phyloP scores from a whole-genome alignment of 495 filamentous ascomycete genomes.

The Entonaema liquescens region DNA sequence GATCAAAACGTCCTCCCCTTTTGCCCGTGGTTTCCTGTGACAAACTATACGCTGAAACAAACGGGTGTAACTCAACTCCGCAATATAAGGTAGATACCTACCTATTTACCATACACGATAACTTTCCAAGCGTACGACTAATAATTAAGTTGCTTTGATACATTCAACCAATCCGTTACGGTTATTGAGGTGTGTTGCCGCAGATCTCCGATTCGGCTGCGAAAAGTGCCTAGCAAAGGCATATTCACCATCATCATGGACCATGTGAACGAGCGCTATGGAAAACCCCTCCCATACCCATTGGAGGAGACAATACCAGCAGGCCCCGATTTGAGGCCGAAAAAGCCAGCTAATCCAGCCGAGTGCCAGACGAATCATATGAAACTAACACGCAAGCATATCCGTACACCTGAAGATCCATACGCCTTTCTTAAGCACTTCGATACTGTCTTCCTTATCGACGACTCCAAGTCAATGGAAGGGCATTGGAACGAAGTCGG shows the following conservation, averaged over 20 bases:
- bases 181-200: no score
- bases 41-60: no score
- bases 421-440: slow-evolving; percentile 82
- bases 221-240: no score
- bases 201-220: no score
- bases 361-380: neutral
- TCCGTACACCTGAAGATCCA: slow-evolving; percentile 51
- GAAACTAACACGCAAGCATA: slow-evolving; percentile 43
- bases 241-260: slow-evolving; percentile 3
- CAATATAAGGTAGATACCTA: no score
- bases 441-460: slow-evolving; percentile 86
- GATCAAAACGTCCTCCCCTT: no score
- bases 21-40: no score
- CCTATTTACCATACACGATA: no score
- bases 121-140: no score
- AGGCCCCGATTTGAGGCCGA: neutral
- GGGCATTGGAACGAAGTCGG: slow-evolving; percentile 77
- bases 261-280: neutral
- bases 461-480: slow-evolving; percentile 87
- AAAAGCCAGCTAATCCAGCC: neutral
- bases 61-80: no score
- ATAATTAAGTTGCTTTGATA: no score
- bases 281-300: neutral
- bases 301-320: slow-evolving; percentile 5
- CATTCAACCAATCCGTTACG: no score